Conservation (phyloP, 371 early-diverging fungal genomes). For the Apophysomyces trapeziformis region DNA sequence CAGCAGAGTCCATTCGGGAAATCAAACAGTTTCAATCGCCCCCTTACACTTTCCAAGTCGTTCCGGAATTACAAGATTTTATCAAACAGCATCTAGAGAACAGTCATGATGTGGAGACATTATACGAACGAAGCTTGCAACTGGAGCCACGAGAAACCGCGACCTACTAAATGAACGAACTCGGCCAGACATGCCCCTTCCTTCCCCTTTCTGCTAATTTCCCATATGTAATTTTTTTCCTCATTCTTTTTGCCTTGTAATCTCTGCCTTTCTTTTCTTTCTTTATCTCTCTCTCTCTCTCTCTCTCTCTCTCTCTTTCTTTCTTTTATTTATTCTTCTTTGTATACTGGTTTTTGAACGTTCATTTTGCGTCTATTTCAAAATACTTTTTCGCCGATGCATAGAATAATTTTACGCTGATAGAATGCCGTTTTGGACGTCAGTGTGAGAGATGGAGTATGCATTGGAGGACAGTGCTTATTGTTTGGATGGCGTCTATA, state of each 20-base stretch:
- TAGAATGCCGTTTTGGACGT: too few relatives aligned
- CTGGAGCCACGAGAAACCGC: slow-evolving; percentile 63
- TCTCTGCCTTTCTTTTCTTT: slow-evolving; percentile 3
- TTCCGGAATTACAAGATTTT: slow-evolving; percentile 81
- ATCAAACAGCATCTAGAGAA: slow-evolving; percentile 63
- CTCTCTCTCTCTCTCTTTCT: slow-evolving; percentile 5
- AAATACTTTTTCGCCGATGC: too few relatives aligned
- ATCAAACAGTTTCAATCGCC: slow-evolving; percentile 88
- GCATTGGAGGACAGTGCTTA: too few relatives aligned
- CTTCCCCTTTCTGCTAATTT: slow-evolving; percentile 1
- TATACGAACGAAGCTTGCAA: slow-evolving; percentile 68
- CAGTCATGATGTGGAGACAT: slow-evolving; percentile 61
- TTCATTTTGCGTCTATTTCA: too few relatives aligned
- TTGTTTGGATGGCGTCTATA: too few relatives aligned
- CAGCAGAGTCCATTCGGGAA: slow-evolving; percentile 86
- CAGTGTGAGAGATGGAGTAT: too few relatives aligned
- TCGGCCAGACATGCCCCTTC: slow-evolving; percentile 2
- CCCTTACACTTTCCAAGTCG: slow-evolving; percentile 74
- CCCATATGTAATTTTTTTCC: neutral
- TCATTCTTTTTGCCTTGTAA: neutral
- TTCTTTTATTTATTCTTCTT: neutral
- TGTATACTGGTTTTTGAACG: too few relatives aligned
- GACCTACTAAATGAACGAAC: slow-evolving; percentile 8
- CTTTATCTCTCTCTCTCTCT: neutral
- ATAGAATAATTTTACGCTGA: too few relatives aligned